Evolutionary conservation across 495 filamentous ascomycete genomes (phyloP), one percentile per base, ranked within the genome.

Genomic region (Xanthoparmelia taractica): DNA sequence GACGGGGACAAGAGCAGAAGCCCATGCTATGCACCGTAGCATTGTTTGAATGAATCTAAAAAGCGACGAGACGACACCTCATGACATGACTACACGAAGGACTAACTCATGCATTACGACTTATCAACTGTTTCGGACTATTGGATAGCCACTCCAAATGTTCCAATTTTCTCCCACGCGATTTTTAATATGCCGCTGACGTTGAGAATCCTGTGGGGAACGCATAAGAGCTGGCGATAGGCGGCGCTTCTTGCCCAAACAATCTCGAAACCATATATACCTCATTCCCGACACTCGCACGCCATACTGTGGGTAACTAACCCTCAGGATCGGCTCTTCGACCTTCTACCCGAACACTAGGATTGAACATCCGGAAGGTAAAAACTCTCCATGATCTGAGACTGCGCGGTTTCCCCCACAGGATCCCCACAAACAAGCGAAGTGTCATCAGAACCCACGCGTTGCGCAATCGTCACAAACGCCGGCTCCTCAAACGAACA

Each of bases 211-310:
- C 47, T 50, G 47, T 50, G 25, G 25, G 47, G 47, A 50, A 27
- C 23, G 29, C 50, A 54, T 33, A 8, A 20, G 1, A 17, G 27
- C 1, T 54, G 50, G n/a, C 29, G 50, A 54, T 54, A 25, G 50
- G 50, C 50, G 50, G 50, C 50, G 50, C 50, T 54, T 54, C 50
- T 54, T 20, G 29, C 29, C n/a, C n/a, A n/a, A 33, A 34, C 29
- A 1, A 34, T 13, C 50, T 54, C 20, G 27, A 33, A 54, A 54
- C 29, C 11, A 10, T 1, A 20, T 8, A 52, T 0, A 18, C 25
- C 10, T 3, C 27, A 31, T 18, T 31, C 27, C 48, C 50, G 50
- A 33, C 50, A 54, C 3, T 31, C 50, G 17, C 50, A 54, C 29
- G 6, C 50, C 50, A 33, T 33, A 33, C 31, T 10, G 27, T 31